Percentiles rank a stretch among this genome's conserved stretches.
These are phyloP conservation scores for Barbatosphaeria neglecta DNA, from an alignment of 495 filamentous ascomycete genomes.

Conservation along the genomic window DNA sequence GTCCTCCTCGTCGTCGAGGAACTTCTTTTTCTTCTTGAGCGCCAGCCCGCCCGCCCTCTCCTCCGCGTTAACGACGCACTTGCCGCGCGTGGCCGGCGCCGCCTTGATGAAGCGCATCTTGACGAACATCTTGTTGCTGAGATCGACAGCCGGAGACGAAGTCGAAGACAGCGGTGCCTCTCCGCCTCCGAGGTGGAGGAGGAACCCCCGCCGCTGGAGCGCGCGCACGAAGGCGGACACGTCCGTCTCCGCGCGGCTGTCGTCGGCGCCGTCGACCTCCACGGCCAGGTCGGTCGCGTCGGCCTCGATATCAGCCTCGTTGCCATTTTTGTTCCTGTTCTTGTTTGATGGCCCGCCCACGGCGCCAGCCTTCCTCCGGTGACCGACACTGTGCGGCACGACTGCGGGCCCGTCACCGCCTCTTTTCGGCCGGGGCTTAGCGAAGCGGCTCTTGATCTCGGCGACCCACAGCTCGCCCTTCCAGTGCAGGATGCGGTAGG, in stretches of 20 bases:
- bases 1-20: constrained; percentile 40
- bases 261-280: constrained; percentile 39
- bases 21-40: constrained; percentile 41
- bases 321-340: constrained; percentile 40
- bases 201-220: constrained; percentile 64
- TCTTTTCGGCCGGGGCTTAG: constrained; percentile 33
- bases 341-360: not conserved
- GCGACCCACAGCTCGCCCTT: constrained; percentile 93
- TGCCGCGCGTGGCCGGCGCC: constrained; percentile 54
- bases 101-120: constrained; percentile 87
- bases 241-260: constrained; percentile 57
- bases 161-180: not conserved
- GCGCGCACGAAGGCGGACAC: constrained; percentile 83
- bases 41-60: constrained; percentile 23
- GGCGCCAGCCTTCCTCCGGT: constrained; percentile 28
- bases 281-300: constrained; percentile 38
- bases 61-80: constrained; percentile 37
- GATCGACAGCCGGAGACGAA: constrained; percentile 46
- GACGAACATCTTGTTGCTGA: constrained; percentile 96
- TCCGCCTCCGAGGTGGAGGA: constrained; percentile 36
- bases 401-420: constrained; percentile 27
- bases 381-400: constrained; percentile 53
- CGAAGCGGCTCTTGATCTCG: constrained; percentile 89
- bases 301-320: constrained; percentile 23
- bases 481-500: constrained; percentile 79